These are phyloP conservation scores for Penicillium sp. DNA, from an alignment of 2,329 filamentous ascomycete species.

Conservation along the genomic window DNA sequence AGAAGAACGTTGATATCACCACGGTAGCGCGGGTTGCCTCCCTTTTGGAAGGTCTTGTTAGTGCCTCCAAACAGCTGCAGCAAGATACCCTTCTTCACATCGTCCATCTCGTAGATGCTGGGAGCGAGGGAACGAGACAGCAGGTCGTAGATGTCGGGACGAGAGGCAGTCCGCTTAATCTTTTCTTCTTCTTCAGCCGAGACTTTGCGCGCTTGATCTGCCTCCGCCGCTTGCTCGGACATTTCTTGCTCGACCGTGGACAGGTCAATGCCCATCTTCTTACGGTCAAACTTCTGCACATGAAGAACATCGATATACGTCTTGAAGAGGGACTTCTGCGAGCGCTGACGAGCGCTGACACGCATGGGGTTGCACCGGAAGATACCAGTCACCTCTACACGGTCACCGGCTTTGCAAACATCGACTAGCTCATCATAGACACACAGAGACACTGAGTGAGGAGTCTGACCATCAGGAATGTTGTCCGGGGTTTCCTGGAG, in stretches of 20 bases:
- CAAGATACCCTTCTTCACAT: conserved; percentile 97
- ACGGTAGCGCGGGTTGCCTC: conserved; percentile 90
- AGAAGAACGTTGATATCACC: conserved; percentile 97
- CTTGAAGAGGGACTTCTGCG: conserved; percentile 94
- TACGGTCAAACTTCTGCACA: conserved; percentile 94
- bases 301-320: conserved; percentile 95
- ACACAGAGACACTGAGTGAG: conserved; percentile 93
- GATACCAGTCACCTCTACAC: conserved; percentile 92
- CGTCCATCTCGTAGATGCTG: conserved; percentile 96
- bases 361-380: conserved; percentile 93
- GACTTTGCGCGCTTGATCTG: conserved; percentile 81
- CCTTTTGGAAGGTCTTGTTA: conserved; percentile 97
- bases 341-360: conserved; percentile 87
- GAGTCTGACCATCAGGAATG: conserved; percentile 92
- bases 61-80: conserved; percentile 96
- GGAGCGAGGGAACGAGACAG: conserved; percentile 87
- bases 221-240: conserved; percentile 66
- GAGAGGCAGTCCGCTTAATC: conserved; percentile 75
- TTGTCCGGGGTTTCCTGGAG: conserved; percentile 95
- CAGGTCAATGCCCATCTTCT: conserved; percentile 84
- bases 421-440: conserved; percentile 97
- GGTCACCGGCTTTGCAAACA: conserved; percentile 95
- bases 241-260: conserved; percentile 84
- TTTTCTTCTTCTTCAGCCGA: conserved; percentile 82
- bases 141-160: conserved; percentile 88